Conservation (phyloP, 208 protist species). For the Plasmodiophora brassicae region DNA sequence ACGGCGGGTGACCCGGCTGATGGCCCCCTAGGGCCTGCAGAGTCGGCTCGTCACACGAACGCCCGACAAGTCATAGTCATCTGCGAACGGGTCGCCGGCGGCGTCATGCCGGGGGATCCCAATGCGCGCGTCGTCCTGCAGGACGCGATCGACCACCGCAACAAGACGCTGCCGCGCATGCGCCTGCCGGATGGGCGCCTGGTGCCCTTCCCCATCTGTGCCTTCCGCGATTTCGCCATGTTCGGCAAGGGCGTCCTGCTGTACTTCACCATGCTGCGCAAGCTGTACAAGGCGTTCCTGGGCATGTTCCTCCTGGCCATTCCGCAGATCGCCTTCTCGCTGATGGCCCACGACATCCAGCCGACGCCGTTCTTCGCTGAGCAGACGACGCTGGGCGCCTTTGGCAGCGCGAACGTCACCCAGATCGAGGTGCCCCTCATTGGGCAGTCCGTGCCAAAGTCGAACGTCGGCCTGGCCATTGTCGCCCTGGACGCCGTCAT, state of each 20-base stretch:
- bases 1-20: no score
- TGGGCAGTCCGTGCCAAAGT: neutral
- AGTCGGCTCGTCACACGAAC: no score
- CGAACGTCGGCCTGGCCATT: neutral
- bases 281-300: neutral
- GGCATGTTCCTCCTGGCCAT: neutral
- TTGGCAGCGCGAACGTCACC: neutral
- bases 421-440: neutral
- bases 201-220: neutral
- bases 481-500: neutral
- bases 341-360: neutral
- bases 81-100: no score
- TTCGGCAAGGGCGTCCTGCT: neutral
- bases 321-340: neutral
- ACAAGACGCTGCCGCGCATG: neutral
- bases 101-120: no score
- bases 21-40: no score
- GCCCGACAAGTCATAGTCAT: no score
- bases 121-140: no score
- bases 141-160: neutral
- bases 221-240: neutral
- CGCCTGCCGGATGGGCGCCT: neutral
- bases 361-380: neutral
- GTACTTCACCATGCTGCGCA: neutral
- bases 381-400: neutral